Percentiles rank a stretch among this genome's conserved stretches.
Conservation (phyloP, 495 filamentous ascomycete genomes). For the Penicillium argentinense region DNA sequence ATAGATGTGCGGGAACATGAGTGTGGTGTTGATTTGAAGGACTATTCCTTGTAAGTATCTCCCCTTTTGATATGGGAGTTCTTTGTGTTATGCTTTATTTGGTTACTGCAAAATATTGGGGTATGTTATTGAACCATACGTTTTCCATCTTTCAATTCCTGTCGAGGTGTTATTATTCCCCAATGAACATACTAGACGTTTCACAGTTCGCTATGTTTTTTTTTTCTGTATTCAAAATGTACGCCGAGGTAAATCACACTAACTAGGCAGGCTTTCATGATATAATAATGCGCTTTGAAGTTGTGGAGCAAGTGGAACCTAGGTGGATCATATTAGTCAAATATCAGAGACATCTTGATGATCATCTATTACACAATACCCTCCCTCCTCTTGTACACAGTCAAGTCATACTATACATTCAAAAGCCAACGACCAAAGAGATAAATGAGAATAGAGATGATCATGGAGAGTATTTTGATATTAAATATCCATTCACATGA, state of each 20-base stretch:
- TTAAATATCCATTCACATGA: slow-evolving; percentile 5
- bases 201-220: background rate
- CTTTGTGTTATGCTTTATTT: background rate
- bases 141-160: slow-evolving; percentile 2
- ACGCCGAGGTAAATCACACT: too few species aligned
- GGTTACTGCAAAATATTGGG: slow-evolving; percentile 10
- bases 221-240: slow-evolving; percentile 1
- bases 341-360: too few species aligned
- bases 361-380: too few species aligned
- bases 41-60: background rate
- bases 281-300: too few species aligned
- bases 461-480: background rate
- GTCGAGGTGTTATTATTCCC: slow-evolving; percentile 10
- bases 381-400: too few species aligned
- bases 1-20: slow-evolving; percentile 13
- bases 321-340: too few species aligned
- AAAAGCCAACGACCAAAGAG: too few species aligned
- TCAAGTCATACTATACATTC: too few species aligned
- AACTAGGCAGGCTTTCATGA: too few species aligned
- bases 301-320: too few species aligned
- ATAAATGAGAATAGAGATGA: too few species aligned
- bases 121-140: slow-evolving; percentile 14
- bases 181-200: slow-evolving; percentile 5
- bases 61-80: background rate
- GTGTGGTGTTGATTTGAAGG: background rate